Evolutionary conservation across 2,329 filamentous ascomycete species (phyloP).

Genomic region (Colletotrichum sp.): DNA sequence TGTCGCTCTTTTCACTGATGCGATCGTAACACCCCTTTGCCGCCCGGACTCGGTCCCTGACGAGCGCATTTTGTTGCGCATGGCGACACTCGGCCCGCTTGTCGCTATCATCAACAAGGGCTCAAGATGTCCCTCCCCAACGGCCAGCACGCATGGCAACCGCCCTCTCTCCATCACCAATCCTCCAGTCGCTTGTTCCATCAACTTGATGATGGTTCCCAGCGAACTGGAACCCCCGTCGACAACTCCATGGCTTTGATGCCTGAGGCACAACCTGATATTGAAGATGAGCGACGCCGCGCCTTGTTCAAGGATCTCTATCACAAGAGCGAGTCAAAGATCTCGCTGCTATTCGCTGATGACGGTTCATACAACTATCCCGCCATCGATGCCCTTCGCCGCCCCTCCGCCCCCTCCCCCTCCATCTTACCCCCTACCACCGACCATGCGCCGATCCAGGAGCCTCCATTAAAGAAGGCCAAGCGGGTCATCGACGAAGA

Average conservation of each 20-base stretch:
- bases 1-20: conserved; percentile 55
- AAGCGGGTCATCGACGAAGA: conserved; percentile 83
- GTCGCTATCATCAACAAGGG: conserved; percentile 54
- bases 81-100: conserved; percentile 57
- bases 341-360: conserved; percentile 75
- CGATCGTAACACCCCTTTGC: conserved; percentile 51
- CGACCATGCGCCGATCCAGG: conserved; percentile 62
- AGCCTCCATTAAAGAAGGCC: conserved; percentile 74
- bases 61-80: conserved; percentile 59
- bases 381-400: conserved; percentile 60
- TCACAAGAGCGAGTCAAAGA: conserved; percentile 76
- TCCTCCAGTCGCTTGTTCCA: conserved; percentile 57
- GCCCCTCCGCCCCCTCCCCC: conserved; percentile 41
- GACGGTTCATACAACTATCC: conserved; percentile 58
- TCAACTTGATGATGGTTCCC: conserved; percentile 64
- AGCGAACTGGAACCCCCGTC: conserved; percentile 56
- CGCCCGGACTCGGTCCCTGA: conserved; percentile 54
- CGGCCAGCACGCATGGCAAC: conserved; percentile 69
- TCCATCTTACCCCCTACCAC: conserved; percentile 58
- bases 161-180: conserved; percentile 56
- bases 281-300: conserved; percentile 74
- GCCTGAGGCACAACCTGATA: conserved; percentile 66
- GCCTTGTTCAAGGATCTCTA: conserved; percentile 80
- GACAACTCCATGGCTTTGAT: conserved; percentile 56
- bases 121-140: conserved; percentile 71